Percentiles rank a stretch among this genome's conserved stretches.
These are phyloP conservation scores for Podaxis sp. DNA, from an alignment of 768 basidiomycete species.

Conservation along the genomic window DNA sequence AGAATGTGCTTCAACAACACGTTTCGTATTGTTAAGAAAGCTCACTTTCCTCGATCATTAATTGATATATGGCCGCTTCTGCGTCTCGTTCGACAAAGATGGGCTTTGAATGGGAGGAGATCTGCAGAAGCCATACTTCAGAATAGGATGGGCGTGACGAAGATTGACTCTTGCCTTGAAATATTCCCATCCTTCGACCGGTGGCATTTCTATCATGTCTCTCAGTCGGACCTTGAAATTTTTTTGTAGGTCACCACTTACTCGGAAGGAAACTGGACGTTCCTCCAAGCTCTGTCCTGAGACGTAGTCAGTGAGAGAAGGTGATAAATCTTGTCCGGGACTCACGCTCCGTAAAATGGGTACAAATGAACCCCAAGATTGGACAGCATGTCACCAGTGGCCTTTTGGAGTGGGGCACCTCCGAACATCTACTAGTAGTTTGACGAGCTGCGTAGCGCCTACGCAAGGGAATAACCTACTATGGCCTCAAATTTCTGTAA, in stretches of 20 bases:
- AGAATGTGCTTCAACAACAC: background rate
- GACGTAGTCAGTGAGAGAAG: background rate
- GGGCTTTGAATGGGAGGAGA: conserved; percentile 7
- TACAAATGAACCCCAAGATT: conserved; percentile 18
- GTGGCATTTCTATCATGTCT: conserved; percentile 9
- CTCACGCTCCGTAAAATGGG: conserved; percentile 33
- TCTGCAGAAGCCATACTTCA: background rate
- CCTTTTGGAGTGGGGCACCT: conserved; percentile 22
- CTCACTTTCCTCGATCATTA: conserved; percentile 4
- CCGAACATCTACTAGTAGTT: conserved; percentile 18
- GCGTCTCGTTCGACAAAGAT: conserved; percentile 5
- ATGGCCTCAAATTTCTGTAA: conserved; percentile 17
- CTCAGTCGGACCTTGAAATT: background rate
- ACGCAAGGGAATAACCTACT: conserved; percentile 5
- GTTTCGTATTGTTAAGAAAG: background rate
- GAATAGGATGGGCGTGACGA: too few relatives aligned
- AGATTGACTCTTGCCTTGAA: conserved; percentile 7
- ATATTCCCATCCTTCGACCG: conserved; percentile 13
- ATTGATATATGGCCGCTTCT: background rate
- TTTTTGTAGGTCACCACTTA: background rate
- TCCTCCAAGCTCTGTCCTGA: conserved; percentile 20
- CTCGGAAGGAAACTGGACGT: conserved; percentile 12
- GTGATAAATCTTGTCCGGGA: background rate
- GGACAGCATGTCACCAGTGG: conserved; percentile 18
- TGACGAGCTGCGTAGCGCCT: background rate